Conservation (phyloP, 208 protist genomes). For the Acanthamoeba castellanii region DNA sequence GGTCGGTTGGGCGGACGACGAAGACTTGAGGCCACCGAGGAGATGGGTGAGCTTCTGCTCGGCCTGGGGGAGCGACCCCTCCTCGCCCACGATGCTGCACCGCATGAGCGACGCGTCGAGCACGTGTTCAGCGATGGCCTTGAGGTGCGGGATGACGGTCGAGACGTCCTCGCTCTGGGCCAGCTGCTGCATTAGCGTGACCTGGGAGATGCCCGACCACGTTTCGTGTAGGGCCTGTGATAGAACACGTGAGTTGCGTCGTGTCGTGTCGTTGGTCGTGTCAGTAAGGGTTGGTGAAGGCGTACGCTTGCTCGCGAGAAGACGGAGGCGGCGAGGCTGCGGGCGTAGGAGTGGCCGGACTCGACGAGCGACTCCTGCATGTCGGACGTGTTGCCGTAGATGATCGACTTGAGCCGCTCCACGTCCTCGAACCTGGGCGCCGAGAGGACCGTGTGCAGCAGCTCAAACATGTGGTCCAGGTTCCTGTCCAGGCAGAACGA, state of each 20-base stretch:
- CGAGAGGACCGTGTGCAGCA: conserved; percentile 43
- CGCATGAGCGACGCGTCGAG: conserved; percentile 61
- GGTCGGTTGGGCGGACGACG: not conserved
- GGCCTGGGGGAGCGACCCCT: conserved; percentile 17
- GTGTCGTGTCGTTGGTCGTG: not conserved
- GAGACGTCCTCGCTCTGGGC: conserved; percentile 56
- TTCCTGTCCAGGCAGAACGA: conserved; percentile 72
- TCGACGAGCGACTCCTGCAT: conserved; percentile 70
- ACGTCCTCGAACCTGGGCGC: conserved; percentile 60
- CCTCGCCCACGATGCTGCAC: conserved; percentile 67
- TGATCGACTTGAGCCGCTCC: conserved; percentile 71
- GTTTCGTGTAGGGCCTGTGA: conserved; percentile 52
- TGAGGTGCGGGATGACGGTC: conserved; percentile 45
- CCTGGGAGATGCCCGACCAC: conserved; percentile 71
- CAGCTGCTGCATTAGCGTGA: conserved; percentile 68
- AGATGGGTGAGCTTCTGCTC: conserved; percentile 52
- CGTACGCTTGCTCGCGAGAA: conserved; percentile 58
- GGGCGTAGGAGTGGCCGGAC: conserved; percentile 71
- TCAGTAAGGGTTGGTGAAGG: not conserved
- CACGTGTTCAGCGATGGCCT: conserved; percentile 67
- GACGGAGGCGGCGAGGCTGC: conserved; percentile 11
- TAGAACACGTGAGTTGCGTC: not conserved
- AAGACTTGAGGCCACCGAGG: not conserved
- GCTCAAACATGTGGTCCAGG: conserved; percentile 71
- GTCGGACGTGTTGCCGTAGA: conserved; percentile 67